phyloP scores from a whole-genome alignment of 148 eudicot genomes.

The Dysphania ambrosioides region DNA sequence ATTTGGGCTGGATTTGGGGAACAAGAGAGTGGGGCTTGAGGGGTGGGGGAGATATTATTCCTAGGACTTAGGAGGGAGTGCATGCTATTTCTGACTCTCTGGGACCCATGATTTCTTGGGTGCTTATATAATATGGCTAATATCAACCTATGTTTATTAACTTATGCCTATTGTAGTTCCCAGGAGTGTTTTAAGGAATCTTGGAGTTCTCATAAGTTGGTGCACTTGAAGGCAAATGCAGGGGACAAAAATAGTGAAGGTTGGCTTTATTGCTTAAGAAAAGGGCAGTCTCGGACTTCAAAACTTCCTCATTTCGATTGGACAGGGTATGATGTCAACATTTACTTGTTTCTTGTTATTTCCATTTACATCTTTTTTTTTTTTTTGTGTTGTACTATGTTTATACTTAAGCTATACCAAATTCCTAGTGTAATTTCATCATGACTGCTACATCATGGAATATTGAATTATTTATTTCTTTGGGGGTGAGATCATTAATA shows the following conservation, averaged over 20 bases:
- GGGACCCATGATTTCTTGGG: background rate
- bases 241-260: conserved; percentile 54
- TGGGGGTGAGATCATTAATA: background rate
- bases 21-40: background rate
- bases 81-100: background rate
- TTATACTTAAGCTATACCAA: background rate
- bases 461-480: background rate
- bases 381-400: background rate
- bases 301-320: conserved; percentile 84
- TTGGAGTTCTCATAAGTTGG: conserved; percentile 88
- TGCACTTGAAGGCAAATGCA: conserved; percentile 62
- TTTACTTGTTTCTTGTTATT: conserved; percentile 8
- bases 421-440: no score
- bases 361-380: background rate
- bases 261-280: conserved; percentile 87
- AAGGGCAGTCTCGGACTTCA: conserved; percentile 78
- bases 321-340: conserved; percentile 67
- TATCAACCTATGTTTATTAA: background rate
- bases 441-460: background rate
- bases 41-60: background rate
- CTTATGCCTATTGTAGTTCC: conserved; percentile 44
- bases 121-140: background rate
- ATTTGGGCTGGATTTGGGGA: background rate
- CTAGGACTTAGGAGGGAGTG: background rate
- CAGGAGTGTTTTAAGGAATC: conserved; percentile 97